Evolutionary conservation across 345 rosid species (phyloP).

Genomic region (Lagerstroemia speciosa): DNA sequence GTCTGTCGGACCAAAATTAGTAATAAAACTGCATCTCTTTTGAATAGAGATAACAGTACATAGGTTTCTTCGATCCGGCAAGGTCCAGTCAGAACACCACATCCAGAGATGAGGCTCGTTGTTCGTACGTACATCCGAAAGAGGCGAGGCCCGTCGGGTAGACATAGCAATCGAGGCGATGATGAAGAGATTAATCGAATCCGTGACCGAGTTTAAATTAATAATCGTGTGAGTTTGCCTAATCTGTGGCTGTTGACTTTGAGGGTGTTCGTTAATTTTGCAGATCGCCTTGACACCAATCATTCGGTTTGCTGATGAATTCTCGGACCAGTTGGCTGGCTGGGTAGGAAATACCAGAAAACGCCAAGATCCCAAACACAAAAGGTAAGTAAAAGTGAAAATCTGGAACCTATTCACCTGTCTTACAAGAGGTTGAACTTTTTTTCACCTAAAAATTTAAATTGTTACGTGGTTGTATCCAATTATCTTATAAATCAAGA

Average conservation of each 20-base stretch:
- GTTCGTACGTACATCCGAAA: too few species aligned
- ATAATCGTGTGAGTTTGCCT: neutral
- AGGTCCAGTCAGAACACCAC: too few species aligned
- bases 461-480: too few species aligned
- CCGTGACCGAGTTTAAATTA: too few species aligned
- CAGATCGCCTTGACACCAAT: neutral
- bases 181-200: too few species aligned
- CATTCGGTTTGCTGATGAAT: neutral
- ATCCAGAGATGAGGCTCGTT: too few species aligned
- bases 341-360: neutral
- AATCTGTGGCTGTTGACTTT: neutral
- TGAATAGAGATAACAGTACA: neutral
- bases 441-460: too few species aligned
- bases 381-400: neutral
- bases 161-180: neutral
- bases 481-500: too few species aligned
- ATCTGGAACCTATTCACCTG: neutral
- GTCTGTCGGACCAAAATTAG: neutral
- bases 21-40: neutral
- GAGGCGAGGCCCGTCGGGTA: neutral
- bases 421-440: too few species aligned
- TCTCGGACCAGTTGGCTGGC: neutral
- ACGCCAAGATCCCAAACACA: neutral
- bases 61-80: neutral
- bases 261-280: neutral